Evolutionary conservation across 805 yeast species (phyloP), one percentile per base, ranked within the genome.

Genomic region (Priceomyces haplophilus): DNA sequence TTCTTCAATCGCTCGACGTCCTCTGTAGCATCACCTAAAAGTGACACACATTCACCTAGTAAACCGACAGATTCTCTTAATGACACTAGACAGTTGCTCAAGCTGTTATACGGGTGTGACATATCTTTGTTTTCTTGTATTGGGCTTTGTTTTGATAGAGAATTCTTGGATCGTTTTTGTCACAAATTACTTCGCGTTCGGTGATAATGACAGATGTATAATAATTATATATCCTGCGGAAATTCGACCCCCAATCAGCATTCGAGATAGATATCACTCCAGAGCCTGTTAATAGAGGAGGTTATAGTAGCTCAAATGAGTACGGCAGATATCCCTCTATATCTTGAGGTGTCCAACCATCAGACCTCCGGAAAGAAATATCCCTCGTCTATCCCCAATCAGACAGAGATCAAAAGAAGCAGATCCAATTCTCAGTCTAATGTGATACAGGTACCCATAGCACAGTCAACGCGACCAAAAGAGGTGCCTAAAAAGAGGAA

Each of bases 341-440:
- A 52, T 39, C 45, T 60, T 23, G 39, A 36, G 60, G 55, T 31
- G 44, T 55, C 27, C 30, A 40, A 8, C 23, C 44, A 11, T 24
- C 43, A 21, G 13, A 44, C 7, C 11, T 35, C 37, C 6, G 36
- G 20, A 5, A 40, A 31, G 25, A 35, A 31, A 16, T 3, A 33
- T n/a, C 24, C 35, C 30, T 40, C 34, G 23, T 41, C 19, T 37
- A 12, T 34, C 16, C 17, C 39, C 4, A 37, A 36, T 25, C 46
- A 40, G 10, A 38, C 34, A 4, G 45, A 41, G 18, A 46, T 42
- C 27, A 54, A 54, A 21, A 49, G 70, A 30, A 54, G 61, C 44
- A 50, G 75, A 40, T 65, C 73, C 18, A 69, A 70, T 46, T 67
- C 73, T 5, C 73, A 67, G 50, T 66, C 72, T 5, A 74, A 69